Percentiles rank a stretch among this genome's conserved stretches.
These are phyloP conservation scores for Podospora pseudoanserina DNA, from an alignment of 495 filamentous ascomycete genomes.

Conservation along the genomic window DNA sequence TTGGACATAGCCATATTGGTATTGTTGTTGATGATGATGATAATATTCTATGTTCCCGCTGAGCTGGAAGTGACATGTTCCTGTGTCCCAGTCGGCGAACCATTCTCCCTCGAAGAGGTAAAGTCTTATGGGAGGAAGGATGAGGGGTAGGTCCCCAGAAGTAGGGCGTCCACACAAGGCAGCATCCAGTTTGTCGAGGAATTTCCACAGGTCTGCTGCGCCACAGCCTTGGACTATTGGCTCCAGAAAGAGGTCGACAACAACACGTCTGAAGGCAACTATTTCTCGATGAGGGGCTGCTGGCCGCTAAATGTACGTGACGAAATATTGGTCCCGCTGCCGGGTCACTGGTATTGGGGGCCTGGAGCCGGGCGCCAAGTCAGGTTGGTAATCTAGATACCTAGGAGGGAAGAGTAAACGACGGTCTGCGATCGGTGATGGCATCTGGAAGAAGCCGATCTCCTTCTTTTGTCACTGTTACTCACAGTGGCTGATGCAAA, in stretches of 20 bases:
- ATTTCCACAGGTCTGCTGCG: background rate
- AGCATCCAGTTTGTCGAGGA: constrained; percentile 5
- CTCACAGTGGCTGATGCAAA: background rate
- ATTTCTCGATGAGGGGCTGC: background rate
- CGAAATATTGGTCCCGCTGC: background rate
- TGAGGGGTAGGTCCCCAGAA: background rate
- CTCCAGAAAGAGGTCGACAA: background rate
- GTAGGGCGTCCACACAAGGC: constrained; percentile 2
- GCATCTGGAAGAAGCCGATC: background rate
- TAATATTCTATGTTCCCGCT: background rate
- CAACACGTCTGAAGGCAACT: background rate
- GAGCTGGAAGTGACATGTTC: background rate
- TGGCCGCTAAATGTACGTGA: background rate
- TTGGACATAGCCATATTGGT: background rate
- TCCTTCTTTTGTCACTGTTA: background rate
- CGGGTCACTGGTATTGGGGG: background rate
- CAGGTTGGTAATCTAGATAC: background rate
- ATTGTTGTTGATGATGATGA: background rate
- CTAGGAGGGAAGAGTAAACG: background rate
- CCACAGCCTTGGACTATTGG: constrained; percentile 3
- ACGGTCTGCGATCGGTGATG: background rate
- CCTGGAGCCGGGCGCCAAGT: background rate
- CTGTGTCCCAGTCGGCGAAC: background rate
- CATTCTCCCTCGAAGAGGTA: background rate
- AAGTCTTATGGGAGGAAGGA: background rate